Evolutionary conservation across 768 basidiomycete genomes (phyloP).

Genomic region (Candolleomyces efflorescens): DNA sequence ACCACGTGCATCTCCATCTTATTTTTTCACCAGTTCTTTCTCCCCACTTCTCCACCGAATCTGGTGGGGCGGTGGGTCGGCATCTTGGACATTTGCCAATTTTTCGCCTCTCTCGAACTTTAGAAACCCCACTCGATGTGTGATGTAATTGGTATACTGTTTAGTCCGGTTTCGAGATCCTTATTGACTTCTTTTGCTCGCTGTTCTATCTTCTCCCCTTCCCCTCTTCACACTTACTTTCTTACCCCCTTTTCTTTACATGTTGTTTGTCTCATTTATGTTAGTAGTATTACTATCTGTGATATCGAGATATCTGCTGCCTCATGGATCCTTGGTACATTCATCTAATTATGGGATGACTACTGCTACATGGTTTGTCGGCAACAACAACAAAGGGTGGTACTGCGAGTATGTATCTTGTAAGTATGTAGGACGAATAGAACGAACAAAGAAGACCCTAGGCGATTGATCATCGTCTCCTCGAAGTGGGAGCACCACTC

Average conservation of each 20-base stretch:
- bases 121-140: neutral
- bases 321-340: too few relatives aligned
- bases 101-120: neutral
- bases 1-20: neutral
- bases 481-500: conserved; percentile 51
- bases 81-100: neutral
- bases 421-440: too few relatives aligned
- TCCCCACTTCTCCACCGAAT: neutral
- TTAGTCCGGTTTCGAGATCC: neutral
- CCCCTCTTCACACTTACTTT: neutral
- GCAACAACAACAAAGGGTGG: neutral
- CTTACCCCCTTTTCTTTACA: neutral
- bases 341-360: too few relatives aligned
- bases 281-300: too few relatives aligned
- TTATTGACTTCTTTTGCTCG: neutral
- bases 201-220: neutral
- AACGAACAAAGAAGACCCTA: too few relatives aligned
- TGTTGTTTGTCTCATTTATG: neutral
- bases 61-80: neutral
- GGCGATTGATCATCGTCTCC: conserved; percentile 30
- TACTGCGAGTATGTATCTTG: neutral
- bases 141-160: neutral
- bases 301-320: too few relatives aligned
- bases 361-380: too few relatives aligned
- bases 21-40: neutral